Base-by-base conservation (phyloP, 768 basidiomycete species). In the Chlorophyllum brunneum region DNA sequence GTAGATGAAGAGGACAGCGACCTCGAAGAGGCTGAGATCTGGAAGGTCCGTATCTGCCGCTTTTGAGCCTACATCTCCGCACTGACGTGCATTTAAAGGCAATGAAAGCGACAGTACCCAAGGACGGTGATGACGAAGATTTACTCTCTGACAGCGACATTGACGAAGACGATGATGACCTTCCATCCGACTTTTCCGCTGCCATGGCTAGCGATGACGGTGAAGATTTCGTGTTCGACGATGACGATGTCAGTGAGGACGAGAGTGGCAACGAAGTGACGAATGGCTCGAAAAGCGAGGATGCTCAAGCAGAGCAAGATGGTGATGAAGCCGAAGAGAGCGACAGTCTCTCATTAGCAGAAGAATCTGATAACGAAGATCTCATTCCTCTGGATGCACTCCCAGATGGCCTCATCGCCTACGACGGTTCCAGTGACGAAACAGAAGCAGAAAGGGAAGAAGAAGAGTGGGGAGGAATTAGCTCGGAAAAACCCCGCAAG, bases 71-170 rank as follows among this genome's bases (percentile, higher is more conserved):
- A 20, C 9, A 44, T 54, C 22, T 23, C 46, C 26, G 57, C 23
- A 54, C 40, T 13, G 46, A 24, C 30, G 11, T 48, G 9, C 16
- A 38, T 16, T 27, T 29, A 20, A 56, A 97, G 93, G 93, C 82
- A 0, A 95, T 95, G 91, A 82, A 91, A 75, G 80, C 82, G n/a
- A 80, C 82, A 2, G 86, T 95, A 80, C 91, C 89, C 2, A 78
- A 73, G 52, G 74, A 63, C 2, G 81, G 74, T 9, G 82, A 81
- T 15, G 77, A 71, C 36, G 68, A 76, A 18, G 70, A 70, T 15
- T 64, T 77, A 22, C 53, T 73, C 48, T 72, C 73, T 3, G 74
- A 71, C 30, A 69, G 64, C 29, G 75, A 69, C 5, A 63, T 65
- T 11, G 54, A 61, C 43, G 63, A 71, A 29, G 64, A 30, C 26